These are phyloP conservation scores for Apiotrichum mycotoxinovorans DNA, from an alignment of 1,284 basidiomycete genomes.

Conservation along the genomic window DNA sequence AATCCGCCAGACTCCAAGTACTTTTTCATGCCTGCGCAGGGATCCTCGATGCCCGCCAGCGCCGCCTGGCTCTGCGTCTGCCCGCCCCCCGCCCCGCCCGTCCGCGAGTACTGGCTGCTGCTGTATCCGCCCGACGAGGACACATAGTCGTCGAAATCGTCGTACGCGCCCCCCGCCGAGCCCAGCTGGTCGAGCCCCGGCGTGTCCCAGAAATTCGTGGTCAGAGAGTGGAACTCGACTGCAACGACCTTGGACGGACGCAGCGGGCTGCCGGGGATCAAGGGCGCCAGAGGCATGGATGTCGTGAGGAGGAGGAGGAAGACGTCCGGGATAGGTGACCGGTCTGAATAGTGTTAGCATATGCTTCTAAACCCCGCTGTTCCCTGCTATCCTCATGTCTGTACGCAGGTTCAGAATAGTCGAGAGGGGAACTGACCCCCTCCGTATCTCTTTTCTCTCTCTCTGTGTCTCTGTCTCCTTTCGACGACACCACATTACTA, in stretches of 20 bases:
- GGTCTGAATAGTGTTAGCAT: no score
- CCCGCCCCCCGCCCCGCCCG: conserved; percentile 13
- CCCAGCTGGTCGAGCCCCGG: conserved; percentile 25
- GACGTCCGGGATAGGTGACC: conserved; percentile 45
- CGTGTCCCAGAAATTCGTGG: conserved; percentile 50
- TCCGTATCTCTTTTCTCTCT: no score
- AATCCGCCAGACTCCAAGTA: conserved; percentile 89
- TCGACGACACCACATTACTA: no score
- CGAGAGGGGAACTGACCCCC: no score
- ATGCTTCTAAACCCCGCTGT: no score
- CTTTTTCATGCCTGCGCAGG: conserved; percentile 83
- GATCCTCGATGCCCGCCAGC: conserved; percentile 67
- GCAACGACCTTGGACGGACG: conserved; percentile 49
- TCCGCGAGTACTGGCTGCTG: conserved; percentile 9
- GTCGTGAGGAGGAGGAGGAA: conserved; percentile 46
- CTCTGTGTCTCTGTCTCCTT: no score
- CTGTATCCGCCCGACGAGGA: neutral
- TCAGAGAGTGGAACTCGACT: conserved; percentile 53
- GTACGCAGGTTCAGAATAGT: no score
- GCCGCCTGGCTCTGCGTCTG: conserved; percentile 50
- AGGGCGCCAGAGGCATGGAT: conserved; percentile 34
- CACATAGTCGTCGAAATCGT: conserved; percentile 13
- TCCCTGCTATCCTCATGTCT: no score
- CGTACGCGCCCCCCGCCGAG: conserved; percentile 3
- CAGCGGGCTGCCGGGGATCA: conserved; percentile 36